Percentiles rank a stretch among this genome's conserved stretches.
phyloP scores from a whole-genome alignment of 805 yeast genomes.

The Candida pini region DNA sequence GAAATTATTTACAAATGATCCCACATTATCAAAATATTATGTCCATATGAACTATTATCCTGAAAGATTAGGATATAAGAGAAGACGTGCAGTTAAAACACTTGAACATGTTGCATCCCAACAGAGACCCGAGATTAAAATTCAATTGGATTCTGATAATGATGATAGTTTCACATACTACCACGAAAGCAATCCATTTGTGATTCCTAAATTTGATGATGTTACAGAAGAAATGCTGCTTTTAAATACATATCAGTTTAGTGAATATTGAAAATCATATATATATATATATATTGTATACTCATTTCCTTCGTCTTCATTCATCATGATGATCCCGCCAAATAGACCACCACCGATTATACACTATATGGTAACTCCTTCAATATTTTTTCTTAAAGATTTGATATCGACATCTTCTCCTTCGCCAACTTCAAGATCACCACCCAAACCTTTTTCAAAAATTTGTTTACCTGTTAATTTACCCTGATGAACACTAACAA shows the following conservation, averaged over 20 bases:
- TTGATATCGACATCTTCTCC: constrained; percentile 24
- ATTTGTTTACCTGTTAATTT: constrained; percentile 84
- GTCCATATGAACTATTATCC: constrained; percentile 14
- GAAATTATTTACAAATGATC: constrained; percentile 14
- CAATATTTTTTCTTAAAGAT: constrained; percentile 11
- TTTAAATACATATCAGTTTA: constrained; percentile 12
- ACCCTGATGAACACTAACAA: constrained; percentile 58
- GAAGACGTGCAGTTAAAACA: constrained; percentile 1
- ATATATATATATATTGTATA: no score
- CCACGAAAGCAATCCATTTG: constrained; percentile 13
- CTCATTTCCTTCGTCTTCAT: no score
- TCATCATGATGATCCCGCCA: no score
- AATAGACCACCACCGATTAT: no score
- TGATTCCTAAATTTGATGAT: constrained; percentile 11
- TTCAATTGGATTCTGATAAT: neutral
- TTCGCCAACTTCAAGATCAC: constrained; percentile 54
- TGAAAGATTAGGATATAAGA: constrained; percentile 6
- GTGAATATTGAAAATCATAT: constrained; percentile 5
- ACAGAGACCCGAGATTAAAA: neutral
- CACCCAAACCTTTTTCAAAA: constrained; percentile 84
- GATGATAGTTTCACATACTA: constrained; percentile 2
- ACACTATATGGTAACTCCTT: constrained; percentile 7
- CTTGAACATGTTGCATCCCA: neutral
- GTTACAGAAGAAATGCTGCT: constrained; percentile 21
- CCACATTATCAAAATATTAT: constrained; percentile 8